Evolutionary conservation across 106 monocot species (phyloP).

Genomic region (Dendrobium nobile): DNA sequence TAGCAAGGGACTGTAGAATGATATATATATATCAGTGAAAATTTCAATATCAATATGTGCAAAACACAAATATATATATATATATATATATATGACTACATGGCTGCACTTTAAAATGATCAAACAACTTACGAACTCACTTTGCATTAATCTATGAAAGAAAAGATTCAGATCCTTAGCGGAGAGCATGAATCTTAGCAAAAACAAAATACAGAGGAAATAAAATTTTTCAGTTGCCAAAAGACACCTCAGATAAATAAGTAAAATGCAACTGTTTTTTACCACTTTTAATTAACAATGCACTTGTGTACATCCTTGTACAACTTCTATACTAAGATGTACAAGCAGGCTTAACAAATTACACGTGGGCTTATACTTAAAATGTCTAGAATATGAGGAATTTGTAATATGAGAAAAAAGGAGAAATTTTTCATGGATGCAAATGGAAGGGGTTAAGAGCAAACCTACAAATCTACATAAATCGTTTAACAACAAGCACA

Average conservation of each 20-base stretch:
- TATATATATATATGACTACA: background rate
- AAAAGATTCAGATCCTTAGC: background rate
- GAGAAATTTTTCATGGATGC: background rate
- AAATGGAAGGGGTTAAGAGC: background rate
- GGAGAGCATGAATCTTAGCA: background rate
- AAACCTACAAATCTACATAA: background rate
- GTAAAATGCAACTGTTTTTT: background rate
- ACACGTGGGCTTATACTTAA: background rate
- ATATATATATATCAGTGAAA: background rate
- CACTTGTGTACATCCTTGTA: background rate
- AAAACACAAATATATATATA: too few species aligned
- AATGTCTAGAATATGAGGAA: background rate
- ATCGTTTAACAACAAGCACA: background rate
- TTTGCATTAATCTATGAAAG: background rate
- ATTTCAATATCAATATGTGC: background rate
- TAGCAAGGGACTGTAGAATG: constrained; percentile 68
- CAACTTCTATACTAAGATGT: background rate
- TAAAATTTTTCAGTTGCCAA: background rate
- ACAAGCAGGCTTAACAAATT: background rate
- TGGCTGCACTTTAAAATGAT: background rate
- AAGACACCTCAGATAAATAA: background rate
- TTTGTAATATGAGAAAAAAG: background rate
- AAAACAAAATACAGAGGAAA: background rate
- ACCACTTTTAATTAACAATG: background rate
- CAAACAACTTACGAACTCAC: background rate